Conservation (phyloP, 164 flowering plant genomes). For the Kingdonia uniflora region DNA sequence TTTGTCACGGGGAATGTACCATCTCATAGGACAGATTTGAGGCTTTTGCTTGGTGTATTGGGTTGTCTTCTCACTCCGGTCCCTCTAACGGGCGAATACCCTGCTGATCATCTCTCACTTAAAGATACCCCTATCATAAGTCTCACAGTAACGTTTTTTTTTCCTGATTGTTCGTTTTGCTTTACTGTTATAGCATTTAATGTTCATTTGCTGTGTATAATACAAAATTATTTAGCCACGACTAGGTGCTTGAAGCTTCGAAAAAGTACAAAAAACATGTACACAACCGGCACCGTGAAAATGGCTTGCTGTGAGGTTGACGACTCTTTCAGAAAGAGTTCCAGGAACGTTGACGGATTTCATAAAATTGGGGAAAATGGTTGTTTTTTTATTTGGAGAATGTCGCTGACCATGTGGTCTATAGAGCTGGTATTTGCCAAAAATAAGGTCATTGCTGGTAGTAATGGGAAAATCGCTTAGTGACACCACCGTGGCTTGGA, state of each 20-base stretch:
- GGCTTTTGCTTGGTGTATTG: constrained; percentile 69
- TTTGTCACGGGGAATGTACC: constrained; percentile 11
- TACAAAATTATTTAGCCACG: constrained; percentile 80
- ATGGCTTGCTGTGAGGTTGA: constrained; percentile 64
- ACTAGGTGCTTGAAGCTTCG: constrained; percentile 47
- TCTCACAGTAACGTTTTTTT: neutral
- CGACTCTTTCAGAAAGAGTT: constrained; percentile 37
- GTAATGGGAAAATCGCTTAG: constrained; percentile 87
- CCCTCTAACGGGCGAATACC: constrained; percentile 14
- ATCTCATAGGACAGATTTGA: constrained; percentile 37
- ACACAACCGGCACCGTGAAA: constrained; percentile 52
- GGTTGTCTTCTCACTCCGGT: constrained; percentile 89
- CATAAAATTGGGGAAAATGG: constrained; percentile 50
- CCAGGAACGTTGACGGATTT: constrained; percentile 33
- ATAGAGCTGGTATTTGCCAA: constrained; percentile 64
- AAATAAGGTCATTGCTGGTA: constrained; percentile 69
- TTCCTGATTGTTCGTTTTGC: neutral
- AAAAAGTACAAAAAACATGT: constrained; percentile 44
- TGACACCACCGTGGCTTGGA: constrained; percentile 86
- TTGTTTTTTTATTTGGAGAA: constrained; percentile 86
- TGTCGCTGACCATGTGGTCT: constrained; percentile 86
- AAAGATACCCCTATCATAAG: constrained; percentile 54
- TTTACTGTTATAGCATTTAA: neutral
- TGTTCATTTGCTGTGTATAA: constrained; percentile 54
- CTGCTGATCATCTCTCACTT: constrained; percentile 21